Evolutionary conservation across 768 basidiomycete species (phyloP).

Genomic region (Serendipita sp.): DNA sequence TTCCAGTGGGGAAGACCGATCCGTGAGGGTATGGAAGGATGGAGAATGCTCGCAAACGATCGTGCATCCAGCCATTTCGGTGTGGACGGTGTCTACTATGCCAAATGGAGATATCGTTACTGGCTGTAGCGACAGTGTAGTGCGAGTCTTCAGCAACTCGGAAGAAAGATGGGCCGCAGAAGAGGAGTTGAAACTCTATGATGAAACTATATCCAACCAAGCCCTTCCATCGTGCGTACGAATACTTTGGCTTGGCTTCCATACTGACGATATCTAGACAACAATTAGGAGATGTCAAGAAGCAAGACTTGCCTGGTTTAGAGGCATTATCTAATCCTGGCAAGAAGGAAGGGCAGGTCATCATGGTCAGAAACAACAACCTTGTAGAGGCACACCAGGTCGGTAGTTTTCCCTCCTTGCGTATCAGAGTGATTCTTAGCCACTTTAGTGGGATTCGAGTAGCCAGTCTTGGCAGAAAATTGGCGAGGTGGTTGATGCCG

Average conservation of each 20-base stretch:
- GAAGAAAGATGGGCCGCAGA: conserved; percentile 59
- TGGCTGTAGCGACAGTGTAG: conserved; percentile 73
- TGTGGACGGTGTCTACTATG: conserved; percentile 82
- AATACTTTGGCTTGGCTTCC: background rate
- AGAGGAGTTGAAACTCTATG: conserved; percentile 50
- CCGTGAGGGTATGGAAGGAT: conserved; percentile 83
- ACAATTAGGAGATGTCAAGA: conserved; percentile 85
- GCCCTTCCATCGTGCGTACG: conserved; percentile 43
- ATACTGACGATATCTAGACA: conserved; percentile 25
- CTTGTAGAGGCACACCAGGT: conserved; percentile 86
- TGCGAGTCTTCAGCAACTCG: conserved; percentile 69
- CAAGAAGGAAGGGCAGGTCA: conserved; percentile 85
- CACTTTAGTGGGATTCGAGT: conserved; percentile 59
- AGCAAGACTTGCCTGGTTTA: conserved; percentile 71
- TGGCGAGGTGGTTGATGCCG: conserved; percentile 90
- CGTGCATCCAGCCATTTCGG: conserved; percentile 89
- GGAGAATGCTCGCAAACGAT: conserved; percentile 82
- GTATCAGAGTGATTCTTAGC: background rate
- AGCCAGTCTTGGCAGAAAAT: conserved; percentile 74
- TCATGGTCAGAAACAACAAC: conserved; percentile 72
- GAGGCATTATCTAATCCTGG: conserved; percentile 68
- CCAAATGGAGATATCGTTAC: conserved; percentile 86
- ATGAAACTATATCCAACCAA: conserved; percentile 60
- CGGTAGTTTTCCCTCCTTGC: conserved; percentile 11
- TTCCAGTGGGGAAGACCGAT: conserved; percentile 89